Conservation (phyloP, 495 filamentous ascomycete genomes). For the Endocarpon pusillum region DNA sequence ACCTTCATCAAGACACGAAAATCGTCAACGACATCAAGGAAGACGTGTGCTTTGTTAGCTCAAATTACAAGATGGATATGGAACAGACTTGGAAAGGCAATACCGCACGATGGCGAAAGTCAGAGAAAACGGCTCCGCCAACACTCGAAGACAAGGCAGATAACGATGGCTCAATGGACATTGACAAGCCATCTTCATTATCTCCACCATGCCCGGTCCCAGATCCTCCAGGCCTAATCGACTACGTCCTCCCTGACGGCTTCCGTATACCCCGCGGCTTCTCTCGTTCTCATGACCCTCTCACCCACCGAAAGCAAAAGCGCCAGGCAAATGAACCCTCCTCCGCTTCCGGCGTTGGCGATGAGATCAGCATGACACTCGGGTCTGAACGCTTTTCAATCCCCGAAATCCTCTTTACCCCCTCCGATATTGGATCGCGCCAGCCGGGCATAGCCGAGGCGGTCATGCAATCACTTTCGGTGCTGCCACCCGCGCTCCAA, state of each 20-base stretch:
- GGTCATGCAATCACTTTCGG: slow-evolving; percentile 64
- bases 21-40: slow-evolving; percentile 96
- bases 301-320: slow-evolving; percentile 40
- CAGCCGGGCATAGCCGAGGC: slow-evolving; percentile 69
- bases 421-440: slow-evolving; percentile 70
- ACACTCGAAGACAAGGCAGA: slow-evolving; percentile 2
- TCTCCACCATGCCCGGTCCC: slow-evolving; percentile 16
- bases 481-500: slow-evolving; percentile 58
- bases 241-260: slow-evolving; percentile 89
- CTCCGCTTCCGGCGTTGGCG: slow-evolving; percentile 28
- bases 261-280: slow-evolving; percentile 57
- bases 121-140: not conserved
- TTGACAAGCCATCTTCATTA: slow-evolving; percentile 14
- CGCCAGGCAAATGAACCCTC: slow-evolving; percentile 10
- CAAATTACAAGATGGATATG: slow-evolving; percentile 62
- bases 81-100: slow-evolving; percentile 75
- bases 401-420: slow-evolving; percentile 78
- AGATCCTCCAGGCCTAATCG: slow-evolving; percentile 62
- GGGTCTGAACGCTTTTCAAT: slow-evolving; percentile 85
- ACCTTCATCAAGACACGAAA: slow-evolving; percentile 83
- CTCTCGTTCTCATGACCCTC: slow-evolving; percentile 57
- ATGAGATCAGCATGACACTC: slow-evolving; percentile 53
- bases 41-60: slow-evolving; percentile 64
- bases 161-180: slow-evolving; percentile 14
- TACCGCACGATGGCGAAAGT: slow-evolving; percentile 23